These are phyloP conservation scores for Lasiosphaeria hispida DNA, from an alignment of 495 filamentous ascomycete genomes.

Conservation along the genomic window DNA sequence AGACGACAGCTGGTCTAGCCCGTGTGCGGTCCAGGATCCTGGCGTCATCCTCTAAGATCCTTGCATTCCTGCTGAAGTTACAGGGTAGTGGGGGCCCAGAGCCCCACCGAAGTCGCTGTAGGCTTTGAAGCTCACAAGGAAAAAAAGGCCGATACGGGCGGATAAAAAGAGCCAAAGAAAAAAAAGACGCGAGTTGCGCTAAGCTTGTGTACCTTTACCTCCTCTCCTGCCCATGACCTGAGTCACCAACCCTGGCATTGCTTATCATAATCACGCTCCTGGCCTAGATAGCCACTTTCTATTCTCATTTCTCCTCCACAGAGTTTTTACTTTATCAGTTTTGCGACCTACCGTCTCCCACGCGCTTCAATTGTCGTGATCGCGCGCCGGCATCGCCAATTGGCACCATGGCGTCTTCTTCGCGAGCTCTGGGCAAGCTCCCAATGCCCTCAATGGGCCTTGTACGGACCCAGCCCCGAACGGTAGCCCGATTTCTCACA, in stretches of 20 bases:
- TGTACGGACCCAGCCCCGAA: constrained; percentile 21
- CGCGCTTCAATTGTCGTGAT: neutral
- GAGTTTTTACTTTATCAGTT: neutral
- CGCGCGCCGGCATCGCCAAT: constrained; percentile 24
- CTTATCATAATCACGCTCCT: constrained; percentile 5
- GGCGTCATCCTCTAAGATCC: constrained; percentile 7
- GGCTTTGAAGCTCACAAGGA: neutral
- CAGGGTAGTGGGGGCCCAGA: constrained; percentile 1
- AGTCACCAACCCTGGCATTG: constrained; percentile 2
- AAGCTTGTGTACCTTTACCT: neutral
- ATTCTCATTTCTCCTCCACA: neutral
- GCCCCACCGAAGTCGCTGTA: neutral
- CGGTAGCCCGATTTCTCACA: constrained; percentile 28
- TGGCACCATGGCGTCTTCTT: constrained; percentile 33
- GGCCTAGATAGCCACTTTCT: neutral
- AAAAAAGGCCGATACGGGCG: neutral
- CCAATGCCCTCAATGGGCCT: constrained; percentile 23
- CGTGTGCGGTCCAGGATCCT: neutral
- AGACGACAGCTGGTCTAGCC: neutral
- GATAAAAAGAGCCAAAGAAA: constrained; percentile 6
- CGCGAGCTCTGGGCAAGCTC: constrained; percentile 35
- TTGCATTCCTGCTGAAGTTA: neutral
- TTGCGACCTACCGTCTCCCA: neutral
- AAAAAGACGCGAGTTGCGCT: constrained; percentile 12
- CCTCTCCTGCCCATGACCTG: neutral